Evolutionary conservation across 352 stramenopile species (phyloP).

Genomic region (Phytopythium vexans): DNA sequence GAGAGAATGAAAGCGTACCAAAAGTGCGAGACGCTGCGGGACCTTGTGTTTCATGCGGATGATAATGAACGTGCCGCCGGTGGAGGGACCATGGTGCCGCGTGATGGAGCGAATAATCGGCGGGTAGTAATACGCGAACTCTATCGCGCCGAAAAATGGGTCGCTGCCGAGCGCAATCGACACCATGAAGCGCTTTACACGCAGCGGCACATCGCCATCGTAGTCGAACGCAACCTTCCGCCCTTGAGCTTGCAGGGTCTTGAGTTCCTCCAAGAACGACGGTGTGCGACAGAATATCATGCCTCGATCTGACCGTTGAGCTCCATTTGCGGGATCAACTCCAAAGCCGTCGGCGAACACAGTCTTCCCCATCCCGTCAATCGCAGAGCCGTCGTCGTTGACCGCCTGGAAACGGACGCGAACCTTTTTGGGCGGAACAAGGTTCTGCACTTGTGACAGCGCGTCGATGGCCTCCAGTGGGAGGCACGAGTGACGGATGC

Average conservation of each 20-base stretch:
- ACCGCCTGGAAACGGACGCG: conserved; percentile 49
- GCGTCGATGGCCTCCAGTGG: conserved; percentile 41
- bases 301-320: neutral
- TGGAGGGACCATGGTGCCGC: conserved; percentile 61
- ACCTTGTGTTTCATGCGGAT: conserved; percentile 78
- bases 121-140: conserved; percentile 55
- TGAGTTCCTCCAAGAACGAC: conserved; percentile 58
- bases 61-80: conserved; percentile 49
- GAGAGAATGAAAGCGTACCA: conserved; percentile 53
- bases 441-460: conserved; percentile 33
- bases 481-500: conserved; percentile 28
- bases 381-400: conserved; percentile 17
- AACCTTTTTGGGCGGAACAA: conserved; percentile 43
- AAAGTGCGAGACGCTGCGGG: conserved; percentile 33
- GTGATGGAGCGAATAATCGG: conserved; percentile 58
- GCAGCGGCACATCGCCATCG: conserved; percentile 6
- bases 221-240: conserved; percentile 8
- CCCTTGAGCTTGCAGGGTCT: conserved; percentile 11
- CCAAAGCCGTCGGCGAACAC: conserved; percentile 19
- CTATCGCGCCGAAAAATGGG: conserved; percentile 35
- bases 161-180: conserved; percentile 40
- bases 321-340: neutral
- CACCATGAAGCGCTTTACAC: conserved; percentile 33
- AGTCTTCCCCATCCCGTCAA: conserved; percentile 24
- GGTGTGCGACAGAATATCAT: conserved; percentile 42